Base-by-base conservation (phyloP, 2,329 filamentous ascomycete species). In the Fusarium tupiense region DNA sequence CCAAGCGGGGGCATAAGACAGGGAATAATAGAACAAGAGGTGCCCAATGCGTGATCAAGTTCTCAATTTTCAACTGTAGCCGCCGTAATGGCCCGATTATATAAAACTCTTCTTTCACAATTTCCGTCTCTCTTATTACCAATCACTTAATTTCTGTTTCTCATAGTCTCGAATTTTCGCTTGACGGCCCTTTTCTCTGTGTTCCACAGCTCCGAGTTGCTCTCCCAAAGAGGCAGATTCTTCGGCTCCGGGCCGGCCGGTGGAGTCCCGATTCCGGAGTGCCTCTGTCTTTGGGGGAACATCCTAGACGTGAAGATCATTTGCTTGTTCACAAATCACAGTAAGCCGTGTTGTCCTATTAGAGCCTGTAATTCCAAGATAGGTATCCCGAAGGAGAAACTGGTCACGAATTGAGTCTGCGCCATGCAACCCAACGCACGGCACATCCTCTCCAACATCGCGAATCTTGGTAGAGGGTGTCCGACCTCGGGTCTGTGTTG, bases 191-290 rank as follows among this genome's bases (percentile, higher is more conserved):
- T 61, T 67, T 58, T 59, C 35, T 49, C 16, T 41, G 6, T 60
- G 46, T 73, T 56, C 37, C 67, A 71, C 70, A 67, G 31, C 53
- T 61, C 57, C 57, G 52, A 62, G 67, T 46, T 67, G 40, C 43
- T 37, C 47, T 67, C 57, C 57, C 40, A 69, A 52, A 64, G 19
- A 17, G 52, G 56, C 29, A 73, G 41, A 57, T 57, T 59, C 46
- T 73, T 73, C 71, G 71, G 71, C 67, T 71, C 71, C 71, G 71
- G 59, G 40, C 44, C 60, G 68, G 43, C 49, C 62, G 71, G 71
- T 46, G 71, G 70, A 50, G 70, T 57, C 56, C 66, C 70, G 70
- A 46, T 60, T 20, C 57, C 64, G 61, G 70, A 67, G 64, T 22
- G 9, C 4, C 11, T 52, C 29, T 66, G 35, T 62, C 60, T 57